Conservation (phyloP, 441 rosid genomes). For the Melastoma candidum region DNA sequence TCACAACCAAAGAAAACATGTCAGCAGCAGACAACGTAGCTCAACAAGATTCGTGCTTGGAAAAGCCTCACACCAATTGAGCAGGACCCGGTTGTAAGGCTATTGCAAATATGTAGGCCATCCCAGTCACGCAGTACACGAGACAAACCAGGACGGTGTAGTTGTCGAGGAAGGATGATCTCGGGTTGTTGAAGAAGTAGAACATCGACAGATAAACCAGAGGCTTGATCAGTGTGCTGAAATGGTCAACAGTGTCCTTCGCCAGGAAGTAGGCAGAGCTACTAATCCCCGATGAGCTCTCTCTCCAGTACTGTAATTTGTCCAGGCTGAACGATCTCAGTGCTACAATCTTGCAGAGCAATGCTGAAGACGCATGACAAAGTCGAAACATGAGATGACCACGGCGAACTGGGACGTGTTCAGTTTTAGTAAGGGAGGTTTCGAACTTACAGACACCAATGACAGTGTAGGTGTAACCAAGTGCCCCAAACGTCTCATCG, state of each 20-base stretch:
- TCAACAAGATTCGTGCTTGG: not conserved
- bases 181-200: slow-evolving; percentile 93
- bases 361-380: slow-evolving; percentile 38
- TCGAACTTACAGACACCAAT: slow-evolving; percentile 90
- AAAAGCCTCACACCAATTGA: slow-evolving; percentile 56
- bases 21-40: not conserved
- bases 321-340: slow-evolving; percentile 85
- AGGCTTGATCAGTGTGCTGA: slow-evolving; percentile 85
- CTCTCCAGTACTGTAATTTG: slow-evolving; percentile 88
- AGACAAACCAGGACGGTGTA: slow-evolving; percentile 70
- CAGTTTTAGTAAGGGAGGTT: too few relatives aligned
- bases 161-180: slow-evolving; percentile 68
- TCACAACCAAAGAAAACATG: not conserved
- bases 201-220: slow-evolving; percentile 88
- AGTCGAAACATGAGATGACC: too few relatives aligned
- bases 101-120: slow-evolving; percentile 76
- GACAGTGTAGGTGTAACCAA: slow-evolving; percentile 86
- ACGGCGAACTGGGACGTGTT: too few relatives aligned
- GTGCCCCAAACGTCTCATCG: slow-evolving; percentile 81
- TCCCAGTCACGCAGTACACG: slow-evolving; percentile 86
- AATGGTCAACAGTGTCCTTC: slow-evolving; percentile 85
- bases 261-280: slow-evolving; percentile 85
- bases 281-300: slow-evolving; percentile 83
- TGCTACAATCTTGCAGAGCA: slow-evolving; percentile 87
- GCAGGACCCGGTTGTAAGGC: slow-evolving; percentile 83